These are phyloP conservation scores for Comarum palustre DNA, from an alignment of 306 rosid genomes.

Conservation along the genomic window DNA sequence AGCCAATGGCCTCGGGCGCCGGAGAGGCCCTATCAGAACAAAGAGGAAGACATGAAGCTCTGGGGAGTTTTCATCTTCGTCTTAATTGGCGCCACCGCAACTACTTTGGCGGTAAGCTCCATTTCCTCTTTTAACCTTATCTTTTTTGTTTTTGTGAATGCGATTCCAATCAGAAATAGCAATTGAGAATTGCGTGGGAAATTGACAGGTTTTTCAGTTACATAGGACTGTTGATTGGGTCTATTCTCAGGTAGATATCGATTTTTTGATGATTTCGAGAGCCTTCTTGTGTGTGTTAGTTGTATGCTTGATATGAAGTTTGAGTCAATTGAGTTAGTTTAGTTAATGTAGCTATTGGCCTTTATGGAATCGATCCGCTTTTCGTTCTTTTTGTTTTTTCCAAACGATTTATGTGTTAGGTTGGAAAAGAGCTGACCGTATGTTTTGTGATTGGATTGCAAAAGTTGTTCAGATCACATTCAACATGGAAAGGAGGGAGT, in stretches of 20 bases:
- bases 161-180: neutral
- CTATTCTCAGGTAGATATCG: constrained; percentile 57
- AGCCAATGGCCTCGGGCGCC: constrained; percentile 31
- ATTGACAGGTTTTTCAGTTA: constrained; percentile 74
- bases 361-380: neutral
- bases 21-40: constrained; percentile 31
- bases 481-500: constrained; percentile 51
- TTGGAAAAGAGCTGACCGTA: constrained; percentile 33
- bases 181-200: constrained; percentile 21
- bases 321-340: neutral
- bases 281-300: neutral
- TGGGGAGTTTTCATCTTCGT: constrained; percentile 83
- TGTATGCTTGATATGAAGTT: neutral
- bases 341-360: neutral
- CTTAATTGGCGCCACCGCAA: constrained; percentile 79
- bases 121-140: neutral
- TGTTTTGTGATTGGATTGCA: constrained; percentile 30
- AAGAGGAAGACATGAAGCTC: constrained; percentile 47
- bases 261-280: neutral
- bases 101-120: constrained; percentile 72
- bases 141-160: neutral
- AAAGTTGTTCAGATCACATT: constrained; percentile 61
- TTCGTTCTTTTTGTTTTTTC: neutral
- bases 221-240: constrained; percentile 82
- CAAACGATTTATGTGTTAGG: neutral